phyloP scores from a whole-genome alignment of 2,329 filamentous ascomycete genomes.

The Pleomassaria siparia region DNA sequence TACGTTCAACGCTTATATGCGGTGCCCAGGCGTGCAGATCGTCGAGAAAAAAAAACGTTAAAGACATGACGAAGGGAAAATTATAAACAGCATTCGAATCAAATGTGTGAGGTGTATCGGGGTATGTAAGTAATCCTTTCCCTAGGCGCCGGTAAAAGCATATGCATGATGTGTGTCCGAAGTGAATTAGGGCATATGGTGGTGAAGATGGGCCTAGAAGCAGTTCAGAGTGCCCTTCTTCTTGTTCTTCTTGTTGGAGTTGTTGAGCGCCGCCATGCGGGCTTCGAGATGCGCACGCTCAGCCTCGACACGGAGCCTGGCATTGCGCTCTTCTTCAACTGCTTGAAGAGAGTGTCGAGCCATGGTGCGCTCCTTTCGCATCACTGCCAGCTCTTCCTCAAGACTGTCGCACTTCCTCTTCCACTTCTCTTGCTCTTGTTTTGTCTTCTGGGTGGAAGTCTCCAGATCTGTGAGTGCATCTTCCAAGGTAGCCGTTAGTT shows the following conservation, averaged over 20 bases:
- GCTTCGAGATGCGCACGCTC: constrained; percentile 89
- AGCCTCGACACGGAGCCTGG: constrained; percentile 84
- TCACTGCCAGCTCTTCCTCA: constrained; percentile 69
- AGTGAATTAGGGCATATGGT: constrained; percentile 8
- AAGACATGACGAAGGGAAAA: constrained; percentile 21
- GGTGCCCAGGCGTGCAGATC: constrained; percentile 12
- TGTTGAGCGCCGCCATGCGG: constrained; percentile 74
- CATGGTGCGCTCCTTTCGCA: constrained; percentile 61
- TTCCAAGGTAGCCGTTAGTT: constrained; percentile 91
- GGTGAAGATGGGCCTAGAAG: constrained; percentile 63
- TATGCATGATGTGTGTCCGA: constrained; percentile 16
- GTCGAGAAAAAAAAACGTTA: constrained; percentile 16
- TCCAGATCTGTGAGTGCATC: constrained; percentile 95
- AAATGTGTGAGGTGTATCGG: constrained; percentile 19
- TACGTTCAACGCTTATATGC: constrained; percentile 5
- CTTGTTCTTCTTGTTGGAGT: constrained; percentile 85
- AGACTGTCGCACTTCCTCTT: constrained; percentile 79
- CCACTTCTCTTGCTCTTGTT: constrained; percentile 86
- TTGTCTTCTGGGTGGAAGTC: constrained; percentile 86
- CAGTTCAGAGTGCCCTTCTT: constrained; percentile 90
- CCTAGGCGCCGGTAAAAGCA: constrained; percentile 19
- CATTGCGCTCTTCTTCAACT: constrained; percentile 94
- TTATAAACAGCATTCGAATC: constrained; percentile 10
- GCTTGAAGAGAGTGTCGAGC: constrained; percentile 74
- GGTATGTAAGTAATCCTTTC: constrained; percentile 23